phyloP scores from a whole-genome alignment of 441 rosid species.

The Populus hybrid region DNA sequence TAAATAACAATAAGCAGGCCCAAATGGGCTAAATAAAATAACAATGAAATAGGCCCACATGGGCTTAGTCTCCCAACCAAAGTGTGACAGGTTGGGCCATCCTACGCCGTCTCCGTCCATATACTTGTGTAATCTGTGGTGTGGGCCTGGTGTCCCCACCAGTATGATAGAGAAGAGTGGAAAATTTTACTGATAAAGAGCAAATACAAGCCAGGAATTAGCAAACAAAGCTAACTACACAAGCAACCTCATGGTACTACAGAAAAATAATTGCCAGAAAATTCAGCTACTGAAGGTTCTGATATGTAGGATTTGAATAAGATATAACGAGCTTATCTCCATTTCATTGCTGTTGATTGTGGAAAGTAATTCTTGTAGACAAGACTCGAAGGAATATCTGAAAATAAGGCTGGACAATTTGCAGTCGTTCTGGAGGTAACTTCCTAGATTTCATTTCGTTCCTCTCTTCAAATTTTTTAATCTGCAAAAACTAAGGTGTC shows the following conservation, averaged over 20 bases:
- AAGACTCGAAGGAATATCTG: constrained; percentile 71
- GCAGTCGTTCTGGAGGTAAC: constrained; percentile 81
- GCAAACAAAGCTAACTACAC: not conserved
- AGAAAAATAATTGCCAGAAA: not conserved
- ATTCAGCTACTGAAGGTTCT: not conserved
- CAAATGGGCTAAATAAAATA: too few relatives aligned
- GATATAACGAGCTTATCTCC: not conserved
- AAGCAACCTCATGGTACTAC: not conserved
- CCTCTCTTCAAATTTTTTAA: not conserved
- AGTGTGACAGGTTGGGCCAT: too few relatives aligned
- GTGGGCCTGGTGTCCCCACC: too few relatives aligned
- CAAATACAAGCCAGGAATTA: not conserved
- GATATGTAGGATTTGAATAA: not conserved
- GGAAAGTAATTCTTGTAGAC: constrained; percentile 39
- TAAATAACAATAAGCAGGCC: too few relatives aligned
- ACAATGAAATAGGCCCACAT: too few relatives aligned
- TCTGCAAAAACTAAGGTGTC: not conserved
- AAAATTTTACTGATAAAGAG: not conserved
- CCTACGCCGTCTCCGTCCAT: too few relatives aligned
- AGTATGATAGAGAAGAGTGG: not conserved
- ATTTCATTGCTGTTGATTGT: not conserved
- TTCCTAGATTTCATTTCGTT: constrained; percentile 11
- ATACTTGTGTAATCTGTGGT: too few relatives aligned
- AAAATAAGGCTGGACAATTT: constrained; percentile 51
- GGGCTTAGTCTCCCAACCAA: too few relatives aligned